Conservation (phyloP, 371 early-diverging fungal species). For the Mucor mucedo region DNA sequence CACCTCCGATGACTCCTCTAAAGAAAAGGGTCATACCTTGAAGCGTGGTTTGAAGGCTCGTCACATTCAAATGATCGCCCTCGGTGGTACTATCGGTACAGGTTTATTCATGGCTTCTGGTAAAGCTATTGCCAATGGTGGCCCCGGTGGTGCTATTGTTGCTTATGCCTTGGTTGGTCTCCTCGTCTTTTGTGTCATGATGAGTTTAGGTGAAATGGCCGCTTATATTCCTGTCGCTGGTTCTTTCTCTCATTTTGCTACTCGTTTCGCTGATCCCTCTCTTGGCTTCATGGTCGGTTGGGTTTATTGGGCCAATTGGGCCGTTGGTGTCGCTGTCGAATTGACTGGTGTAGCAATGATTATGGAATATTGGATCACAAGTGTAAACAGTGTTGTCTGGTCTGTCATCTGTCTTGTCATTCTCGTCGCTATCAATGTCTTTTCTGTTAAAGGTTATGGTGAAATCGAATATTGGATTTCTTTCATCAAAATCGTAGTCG, state of each 20-base stretch:
- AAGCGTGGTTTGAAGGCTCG: constrained; percentile 55
- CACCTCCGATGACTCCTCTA: constrained; percentile 8
- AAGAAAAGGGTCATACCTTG: constrained; percentile 17
- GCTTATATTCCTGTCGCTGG: constrained; percentile 85
- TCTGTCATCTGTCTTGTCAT: constrained; percentile 61
- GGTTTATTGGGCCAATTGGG: constrained; percentile 87
- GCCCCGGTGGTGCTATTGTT: constrained; percentile 77
- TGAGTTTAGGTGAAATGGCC: constrained; percentile 88
- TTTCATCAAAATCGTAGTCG: constrained; percentile 61
- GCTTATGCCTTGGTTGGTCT: constrained; percentile 77
- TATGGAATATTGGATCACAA: constrained; percentile 79
- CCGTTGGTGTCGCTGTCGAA: constrained; percentile 82
- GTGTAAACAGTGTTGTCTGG: constrained; percentile 65
- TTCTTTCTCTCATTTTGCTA: constrained; percentile 82
- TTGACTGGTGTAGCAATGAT: constrained; percentile 80
- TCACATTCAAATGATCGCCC: constrained; percentile 67
- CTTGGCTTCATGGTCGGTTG: constrained; percentile 81
- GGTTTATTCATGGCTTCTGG: constrained; percentile 93
- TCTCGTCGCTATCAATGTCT: constrained; percentile 65
- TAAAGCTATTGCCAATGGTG: constrained; percentile 73
- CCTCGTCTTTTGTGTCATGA: constrained; percentile 85
- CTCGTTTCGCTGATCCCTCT: constrained; percentile 84
- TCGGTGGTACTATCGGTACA: constrained; percentile 78
- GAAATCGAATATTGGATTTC: constrained; percentile 69
- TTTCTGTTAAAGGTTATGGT: constrained; percentile 74